Conservation (phyloP, 352 stramenopile genomes). For the Peronospora farinosa region DNA sequence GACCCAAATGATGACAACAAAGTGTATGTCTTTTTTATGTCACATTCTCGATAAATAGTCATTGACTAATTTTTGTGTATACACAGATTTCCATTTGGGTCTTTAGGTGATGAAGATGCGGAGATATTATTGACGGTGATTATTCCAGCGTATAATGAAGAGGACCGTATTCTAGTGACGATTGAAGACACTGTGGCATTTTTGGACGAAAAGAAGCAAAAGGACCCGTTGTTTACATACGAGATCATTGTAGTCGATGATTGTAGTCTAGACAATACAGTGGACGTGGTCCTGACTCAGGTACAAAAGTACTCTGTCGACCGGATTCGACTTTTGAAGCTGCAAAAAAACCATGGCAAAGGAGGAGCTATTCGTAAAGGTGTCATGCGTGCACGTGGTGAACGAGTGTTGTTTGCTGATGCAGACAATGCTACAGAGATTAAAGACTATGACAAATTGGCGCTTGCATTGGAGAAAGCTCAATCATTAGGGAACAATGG, state of each 20-base stretch:
- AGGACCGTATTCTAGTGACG: slow-evolving; percentile 89
- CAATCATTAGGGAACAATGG: slow-evolving; percentile 24
- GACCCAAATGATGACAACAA: slow-evolving; percentile 42
- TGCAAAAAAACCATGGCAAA: slow-evolving; percentile 89
- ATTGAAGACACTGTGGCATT: slow-evolving; percentile 86
- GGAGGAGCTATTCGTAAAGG: slow-evolving; percentile 86
- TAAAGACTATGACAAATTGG: slow-evolving; percentile 79
- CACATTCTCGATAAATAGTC: background rate
- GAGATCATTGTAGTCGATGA: slow-evolving; percentile 92
- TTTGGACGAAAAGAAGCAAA: slow-evolving; percentile 54
- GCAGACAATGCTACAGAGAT: slow-evolving; percentile 91
- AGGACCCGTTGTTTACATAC: slow-evolving; percentile 49
- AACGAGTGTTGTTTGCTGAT: slow-evolving; percentile 87
- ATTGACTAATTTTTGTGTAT: slow-evolving; percentile 6
- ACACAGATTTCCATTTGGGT: slow-evolving; percentile 47
- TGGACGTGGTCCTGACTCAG: slow-evolving; percentile 55
- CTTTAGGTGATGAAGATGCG: slow-evolving; percentile 47
- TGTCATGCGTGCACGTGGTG: slow-evolving; percentile 74
- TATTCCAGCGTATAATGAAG: slow-evolving; percentile 93
- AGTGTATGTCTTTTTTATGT: slow-evolving; percentile 35
- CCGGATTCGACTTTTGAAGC: slow-evolving; percentile 65
- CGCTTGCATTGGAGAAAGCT: slow-evolving; percentile 43
- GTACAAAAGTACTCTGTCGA: slow-evolving; percentile 41
- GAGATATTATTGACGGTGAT: slow-evolving; percentile 83
- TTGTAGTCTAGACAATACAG: slow-evolving; percentile 82